These are phyloP conservation scores for Penicillium tannophilum DNA, from an alignment of 495 filamentous ascomycete species.

Conservation along the genomic window DNA sequence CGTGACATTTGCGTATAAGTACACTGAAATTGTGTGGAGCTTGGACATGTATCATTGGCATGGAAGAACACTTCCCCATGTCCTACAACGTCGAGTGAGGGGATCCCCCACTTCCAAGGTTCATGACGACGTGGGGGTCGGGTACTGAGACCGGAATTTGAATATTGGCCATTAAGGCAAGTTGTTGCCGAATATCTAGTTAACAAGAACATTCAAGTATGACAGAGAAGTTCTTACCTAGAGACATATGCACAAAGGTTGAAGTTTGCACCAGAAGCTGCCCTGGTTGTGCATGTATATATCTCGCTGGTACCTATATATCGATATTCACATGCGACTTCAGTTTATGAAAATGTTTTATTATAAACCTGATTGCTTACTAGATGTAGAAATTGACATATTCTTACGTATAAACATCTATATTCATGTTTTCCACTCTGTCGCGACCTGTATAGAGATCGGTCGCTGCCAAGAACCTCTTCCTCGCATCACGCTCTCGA, in stretches of 20 bases:
- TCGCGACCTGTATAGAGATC: not conserved
- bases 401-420: not conserved
- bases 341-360: not conserved
- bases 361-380: not conserved
- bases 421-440: not conserved
- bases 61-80: not conserved
- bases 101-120: not conserved
- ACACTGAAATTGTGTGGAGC: not conserved
- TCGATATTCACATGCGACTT: no score
- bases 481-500: slow-evolving; percentile 9
- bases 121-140: slow-evolving; percentile 3
- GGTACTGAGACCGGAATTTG: not conserved
- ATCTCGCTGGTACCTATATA: no score
- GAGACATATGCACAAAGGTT: not conserved
- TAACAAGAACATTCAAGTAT: no score
- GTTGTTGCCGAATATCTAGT: not conserved
- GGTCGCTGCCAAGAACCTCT: slow-evolving; percentile 14
- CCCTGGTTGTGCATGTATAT: no score
- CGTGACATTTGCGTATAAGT: not conserved
- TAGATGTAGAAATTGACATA: not conserved
- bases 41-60: not conserved
- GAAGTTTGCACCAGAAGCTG: no score
- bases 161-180: not conserved
- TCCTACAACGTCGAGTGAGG: not conserved
- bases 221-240: no score